These are phyloP conservation scores for Alloascoidea hylecoeti DNA, from an alignment of 805 yeast species.

Conservation along the genomic window DNA sequence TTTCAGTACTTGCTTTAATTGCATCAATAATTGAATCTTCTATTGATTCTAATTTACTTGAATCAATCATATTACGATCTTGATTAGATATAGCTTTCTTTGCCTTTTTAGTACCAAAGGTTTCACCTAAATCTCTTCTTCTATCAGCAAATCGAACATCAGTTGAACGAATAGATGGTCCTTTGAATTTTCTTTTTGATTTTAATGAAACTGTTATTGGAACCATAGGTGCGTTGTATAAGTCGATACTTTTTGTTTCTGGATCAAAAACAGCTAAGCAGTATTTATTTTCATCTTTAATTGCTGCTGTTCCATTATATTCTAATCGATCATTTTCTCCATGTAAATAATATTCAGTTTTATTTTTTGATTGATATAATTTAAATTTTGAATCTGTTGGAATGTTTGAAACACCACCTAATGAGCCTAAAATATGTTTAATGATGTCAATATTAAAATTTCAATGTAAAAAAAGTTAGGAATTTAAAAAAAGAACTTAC, in stretches of 20 bases:
- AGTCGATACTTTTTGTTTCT: constrained; percentile 42
- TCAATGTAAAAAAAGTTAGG: background rate
- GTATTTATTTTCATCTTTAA: constrained; percentile 32
- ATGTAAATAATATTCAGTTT: constrained; percentile 39
- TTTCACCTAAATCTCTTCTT: constrained; percentile 83
- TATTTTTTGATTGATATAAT: constrained; percentile 33
- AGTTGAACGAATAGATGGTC: constrained; percentile 51
- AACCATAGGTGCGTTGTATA: constrained; percentile 52
- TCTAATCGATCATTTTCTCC: constrained; percentile 68
- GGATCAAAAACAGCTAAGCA: constrained; percentile 72
- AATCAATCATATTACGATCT: constrained; percentile 76
- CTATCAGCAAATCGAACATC: constrained; percentile 34
- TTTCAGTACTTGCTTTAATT: constrained; percentile 54
- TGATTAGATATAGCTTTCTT: constrained; percentile 75
- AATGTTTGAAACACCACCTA: constrained; percentile 62
- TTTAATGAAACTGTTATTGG: constrained; percentile 49
- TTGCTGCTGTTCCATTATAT: constrained; percentile 44
- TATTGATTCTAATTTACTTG: constrained; percentile 59
- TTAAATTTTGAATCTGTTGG: constrained; percentile 48
- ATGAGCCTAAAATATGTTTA: constrained; percentile 35
- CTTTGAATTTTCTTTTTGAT: constrained; percentile 36
- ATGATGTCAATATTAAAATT: background rate
- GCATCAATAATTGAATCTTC: constrained; percentile 76
- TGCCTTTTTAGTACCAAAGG: constrained; percentile 94
- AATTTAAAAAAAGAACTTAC: constrained; percentile 8